Base-by-base conservation (phyloP, 768 basidiomycete genomes). In the Suillus plorans region DNA sequence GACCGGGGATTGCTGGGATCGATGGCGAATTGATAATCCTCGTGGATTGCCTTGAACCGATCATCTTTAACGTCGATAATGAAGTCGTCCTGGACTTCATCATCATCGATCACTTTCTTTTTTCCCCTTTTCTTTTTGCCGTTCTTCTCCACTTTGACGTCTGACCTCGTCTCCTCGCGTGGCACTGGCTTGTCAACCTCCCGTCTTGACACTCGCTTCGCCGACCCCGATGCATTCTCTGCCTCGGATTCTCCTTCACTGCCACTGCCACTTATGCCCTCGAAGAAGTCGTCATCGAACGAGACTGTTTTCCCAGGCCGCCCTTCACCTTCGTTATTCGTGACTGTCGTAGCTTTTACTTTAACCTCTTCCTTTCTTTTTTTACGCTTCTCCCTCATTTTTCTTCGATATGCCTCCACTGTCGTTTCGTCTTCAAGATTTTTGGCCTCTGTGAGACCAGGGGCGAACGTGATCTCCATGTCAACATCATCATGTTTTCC, bases 1-100 rank as follows among this genome's bases (percentile, higher is more conserved):
- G 72, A 97, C 97, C 89, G 92, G 74, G 97, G 95, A 78, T 98
- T 92, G 61, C 87, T 92, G 22, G 97, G 97, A 76, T 99, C 97
- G 68, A 99, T 95, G 0, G 97, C 96, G 68, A 93, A 99, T 39
- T 89, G 85, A 70, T 93, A 88, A 71, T 98, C 91, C 69, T 97
- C 94, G 70, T 95, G 91, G 52, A 99, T 72, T 25, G 85, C 89
- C 72, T 86, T 86, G 83, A 99, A 99, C 18, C 97, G 89, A 12
- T 89, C 85, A 71, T 99, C 97, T 69, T 85, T 84, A 66, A 95
- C 88, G 73, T 99, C 82, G 70, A 99, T 87, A 50, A 81, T 75
- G 75, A 99, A 99, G 65, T 89, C 86, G 60, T 89, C 88, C 73
- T 97, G 92, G 37, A 86, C 76, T 70, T 95, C 94, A 56, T 77